A percentile compares a stretch with the other conserved stretches of the same genome.
Conservation (phyloP, 306 rosid species). For the Geum urbanum region DNA sequence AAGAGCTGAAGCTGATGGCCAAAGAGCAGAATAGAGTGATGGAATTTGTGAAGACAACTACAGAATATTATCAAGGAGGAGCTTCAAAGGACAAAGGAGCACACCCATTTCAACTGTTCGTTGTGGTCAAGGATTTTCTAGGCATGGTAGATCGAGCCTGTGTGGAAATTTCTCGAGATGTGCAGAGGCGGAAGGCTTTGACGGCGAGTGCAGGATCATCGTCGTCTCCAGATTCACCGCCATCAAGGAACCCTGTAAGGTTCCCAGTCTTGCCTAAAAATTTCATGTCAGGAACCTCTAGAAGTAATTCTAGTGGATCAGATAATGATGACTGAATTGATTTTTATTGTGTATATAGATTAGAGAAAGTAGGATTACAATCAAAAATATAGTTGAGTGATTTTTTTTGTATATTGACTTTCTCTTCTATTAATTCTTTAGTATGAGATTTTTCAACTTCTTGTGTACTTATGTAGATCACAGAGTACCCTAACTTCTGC, state of each 20-base stretch:
- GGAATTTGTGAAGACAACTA: constrained; percentile 64
- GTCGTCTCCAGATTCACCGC: constrained; percentile 23
- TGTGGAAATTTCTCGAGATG: constrained; percentile 61
- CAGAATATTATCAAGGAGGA: constrained; percentile 69
- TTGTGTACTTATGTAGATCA: constrained; percentile 1
- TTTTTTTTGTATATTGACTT: background rate
- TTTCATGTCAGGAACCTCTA: constrained; percentile 43
- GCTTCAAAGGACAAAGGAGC: constrained; percentile 53
- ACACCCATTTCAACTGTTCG: constrained; percentile 63
- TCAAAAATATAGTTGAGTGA: constrained; percentile 4
- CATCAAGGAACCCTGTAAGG: constrained; percentile 25
- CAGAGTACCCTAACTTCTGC: constrained; percentile 5
- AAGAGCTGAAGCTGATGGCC: constrained; percentile 45
- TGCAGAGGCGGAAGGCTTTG: constrained; percentile 51
- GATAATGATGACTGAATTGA: constrained; percentile 28
- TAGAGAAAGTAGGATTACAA: constrained; percentile 6
- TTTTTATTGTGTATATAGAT: constrained; percentile 7
- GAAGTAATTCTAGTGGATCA: constrained; percentile 35
- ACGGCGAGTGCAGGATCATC: constrained; percentile 30
- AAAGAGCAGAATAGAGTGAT: constrained; percentile 51
- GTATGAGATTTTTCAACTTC: background rate
- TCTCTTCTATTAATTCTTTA: constrained; percentile 1
- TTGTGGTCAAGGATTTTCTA: constrained; percentile 73
- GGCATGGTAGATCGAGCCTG: constrained; percentile 87
- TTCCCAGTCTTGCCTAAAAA: constrained; percentile 43